phyloP scores from a whole-genome alignment of 2,329 filamentous ascomycete species.

The Pseudogymnoascus sp. region DNA sequence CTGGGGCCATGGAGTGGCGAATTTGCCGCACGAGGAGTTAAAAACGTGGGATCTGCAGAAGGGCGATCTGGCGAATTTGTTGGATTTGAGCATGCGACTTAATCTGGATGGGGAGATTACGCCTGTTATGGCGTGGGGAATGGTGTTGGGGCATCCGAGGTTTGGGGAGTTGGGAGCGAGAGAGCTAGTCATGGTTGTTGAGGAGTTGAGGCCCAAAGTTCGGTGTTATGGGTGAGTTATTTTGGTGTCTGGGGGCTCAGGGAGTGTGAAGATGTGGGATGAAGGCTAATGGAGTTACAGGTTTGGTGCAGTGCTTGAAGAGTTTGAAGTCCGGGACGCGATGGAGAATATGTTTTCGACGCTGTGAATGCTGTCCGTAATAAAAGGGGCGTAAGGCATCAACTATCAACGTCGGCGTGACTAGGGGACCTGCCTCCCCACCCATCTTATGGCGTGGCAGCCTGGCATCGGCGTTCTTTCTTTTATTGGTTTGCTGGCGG shows the following conservation, averaged over 20 bases:
- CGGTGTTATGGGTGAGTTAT: conserved; percentile 81
- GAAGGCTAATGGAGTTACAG: conserved; percentile 29
- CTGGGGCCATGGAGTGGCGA: conserved; percentile 37
- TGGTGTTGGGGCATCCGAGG: conserved; percentile 64
- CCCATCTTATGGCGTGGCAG: neutral
- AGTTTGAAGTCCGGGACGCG: conserved; percentile 46
- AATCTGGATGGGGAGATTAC: conserved; percentile 87
- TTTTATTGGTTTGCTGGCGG: neutral
- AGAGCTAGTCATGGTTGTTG: conserved; percentile 65
- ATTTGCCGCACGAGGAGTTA: conserved; percentile 11
- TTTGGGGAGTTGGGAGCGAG: conserved; percentile 55
- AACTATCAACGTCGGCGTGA: neutral
- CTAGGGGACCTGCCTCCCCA: neutral
- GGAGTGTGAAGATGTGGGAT: neutral
- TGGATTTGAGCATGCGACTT: conserved; percentile 75
- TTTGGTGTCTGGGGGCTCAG: neutral
- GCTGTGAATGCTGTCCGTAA: neutral
- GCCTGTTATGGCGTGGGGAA: conserved; percentile 89
- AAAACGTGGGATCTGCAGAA: conserved; percentile 74
- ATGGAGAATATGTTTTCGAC: conserved; percentile 25
- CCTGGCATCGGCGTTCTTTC: neutral
- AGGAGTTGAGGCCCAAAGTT: conserved; percentile 69
- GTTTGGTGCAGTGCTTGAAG: conserved; percentile 62
- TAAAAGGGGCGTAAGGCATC: neutral
- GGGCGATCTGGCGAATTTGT: conserved; percentile 67